Base-by-base conservation (phyloP, 1,284 basidiomycete genomes). In the Ceratobasidium sp. region DNA sequence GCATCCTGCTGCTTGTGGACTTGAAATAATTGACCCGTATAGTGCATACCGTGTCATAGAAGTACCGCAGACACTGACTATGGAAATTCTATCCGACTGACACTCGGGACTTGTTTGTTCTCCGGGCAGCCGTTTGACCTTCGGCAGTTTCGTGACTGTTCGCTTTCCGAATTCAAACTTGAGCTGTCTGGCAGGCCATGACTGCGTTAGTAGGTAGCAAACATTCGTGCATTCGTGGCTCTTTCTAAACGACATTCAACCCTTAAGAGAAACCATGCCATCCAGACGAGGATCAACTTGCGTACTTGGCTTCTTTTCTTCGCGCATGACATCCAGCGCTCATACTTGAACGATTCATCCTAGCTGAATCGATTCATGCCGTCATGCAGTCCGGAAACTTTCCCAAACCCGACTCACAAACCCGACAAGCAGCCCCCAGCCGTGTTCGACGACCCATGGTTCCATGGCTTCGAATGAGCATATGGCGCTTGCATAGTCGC, bases 101-200 rank as follows among this genome's bases (percentile, higher is more conserved):
- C 61, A 31, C 42, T 45, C 61, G 61, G 39, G 23, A 39, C 39
- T 42, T 64, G 39, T 47, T 64, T 60, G 33, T 37, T 17, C 58
- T 37, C 10, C 58, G 15, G 33, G 20, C 15, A 8, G 7, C 37
- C 31, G 8, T 53, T 53, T 53, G 17, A 45, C 17, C 17, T 20
- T 20, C 47, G 15, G 20, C 47, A 49, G 47, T n/a, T n/a, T n/a
- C 47, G 15, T 20, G 42, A 17, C 42, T 45, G 42, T 17, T 45
- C 42, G 42, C 42, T 45, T 17, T 10, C 42, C 11, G 11, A 45
- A 17, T 45, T 45, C 10, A 45, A 45, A 45, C 17, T 17, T 45
- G 17, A 1, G 42, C 42, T 45, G 42, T 17, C 42, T 45, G 42
- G 42, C 42, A 17, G 42, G 42, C n/a, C n/a, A n/a, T n/a, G n/a